Percentiles rank a stretch among this genome's conserved stretches.
These are phyloP conservation scores for Penicillium sp. DNA, from an alignment of 2,329 filamentous ascomycete species.

Conservation along the genomic window DNA sequence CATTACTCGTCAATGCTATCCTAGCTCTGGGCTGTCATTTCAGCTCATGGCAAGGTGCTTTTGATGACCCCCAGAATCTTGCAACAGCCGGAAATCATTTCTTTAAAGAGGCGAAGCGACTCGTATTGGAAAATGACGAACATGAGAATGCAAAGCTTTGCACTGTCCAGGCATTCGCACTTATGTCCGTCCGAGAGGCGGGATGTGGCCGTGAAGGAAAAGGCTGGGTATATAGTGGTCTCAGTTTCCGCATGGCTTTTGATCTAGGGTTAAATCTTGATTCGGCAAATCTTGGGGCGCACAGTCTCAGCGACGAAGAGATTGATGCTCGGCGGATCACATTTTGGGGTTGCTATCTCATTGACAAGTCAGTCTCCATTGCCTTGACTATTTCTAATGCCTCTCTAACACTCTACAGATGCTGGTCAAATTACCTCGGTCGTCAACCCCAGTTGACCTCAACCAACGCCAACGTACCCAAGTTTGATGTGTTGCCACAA, in stretches of 20 bases:
- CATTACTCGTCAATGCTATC: constrained; percentile 90
- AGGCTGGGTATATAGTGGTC: constrained; percentile 97
- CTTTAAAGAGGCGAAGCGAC: constrained; percentile 85
- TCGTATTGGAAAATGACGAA: constrained; percentile 88
- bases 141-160: constrained; percentile 85
- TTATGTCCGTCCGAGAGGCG: constrained; percentile 96
- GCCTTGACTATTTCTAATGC: background rate
- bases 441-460: constrained; percentile 82
- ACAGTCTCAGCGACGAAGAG: constrained; percentile 74
- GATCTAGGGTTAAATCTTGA: constrained; percentile 91
- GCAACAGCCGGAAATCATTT: constrained; percentile 93
- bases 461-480: constrained; percentile 77
- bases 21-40: constrained; percentile 92
- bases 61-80: constrained; percentile 68
- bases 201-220: constrained; percentile 92
- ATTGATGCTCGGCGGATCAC: constrained; percentile 87
- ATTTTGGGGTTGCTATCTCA: constrained; percentile 97
- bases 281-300: constrained; percentile 62
- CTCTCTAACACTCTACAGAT: constrained; percentile 47
- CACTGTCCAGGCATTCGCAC: constrained; percentile 86
- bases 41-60: constrained; percentile 71
- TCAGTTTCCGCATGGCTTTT: constrained; percentile 96
- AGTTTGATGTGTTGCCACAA: constrained; percentile 84
- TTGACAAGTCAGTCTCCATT: constrained; percentile 68
- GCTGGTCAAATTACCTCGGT: constrained; percentile 96